Evolutionary conservation across 495 filamentous ascomycete genomes (phyloP).

Genomic region (Podospora pseudocomata): DNA sequence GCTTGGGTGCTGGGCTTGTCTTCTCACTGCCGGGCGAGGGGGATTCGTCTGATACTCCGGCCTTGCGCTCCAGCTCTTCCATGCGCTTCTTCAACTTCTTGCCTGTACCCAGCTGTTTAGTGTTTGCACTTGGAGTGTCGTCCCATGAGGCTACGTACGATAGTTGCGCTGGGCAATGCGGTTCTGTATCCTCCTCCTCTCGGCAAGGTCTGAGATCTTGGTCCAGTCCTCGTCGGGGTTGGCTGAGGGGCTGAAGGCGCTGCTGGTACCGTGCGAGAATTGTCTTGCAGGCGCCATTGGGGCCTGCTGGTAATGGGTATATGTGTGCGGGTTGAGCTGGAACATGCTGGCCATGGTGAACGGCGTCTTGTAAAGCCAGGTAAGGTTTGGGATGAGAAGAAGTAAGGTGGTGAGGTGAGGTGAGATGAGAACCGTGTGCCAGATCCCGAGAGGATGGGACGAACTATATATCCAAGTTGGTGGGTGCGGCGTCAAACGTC

Average conservation of each 20-base stretch:
- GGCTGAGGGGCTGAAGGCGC: constrained; percentile 92
- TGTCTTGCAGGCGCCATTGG: constrained; percentile 49
- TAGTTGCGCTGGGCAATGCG: constrained; percentile 98
- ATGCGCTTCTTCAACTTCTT: constrained; percentile 98
- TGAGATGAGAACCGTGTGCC: neutral
- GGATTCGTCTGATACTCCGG: constrained; percentile 73
- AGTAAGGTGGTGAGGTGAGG: constrained; percentile 14
- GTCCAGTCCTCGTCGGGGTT: constrained; percentile 99
- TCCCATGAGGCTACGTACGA: constrained; percentile 60
- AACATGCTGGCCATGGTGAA: constrained; percentile 34
- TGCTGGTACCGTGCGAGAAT: constrained; percentile 76
- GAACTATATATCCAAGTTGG: constrained; percentile 10
- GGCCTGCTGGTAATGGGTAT: constrained; percentile 38
- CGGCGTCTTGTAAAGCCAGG: neutral
- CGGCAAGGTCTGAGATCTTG: constrained; percentile 95
- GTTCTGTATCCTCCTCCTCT: constrained; percentile 93
- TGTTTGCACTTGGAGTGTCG: neutral
- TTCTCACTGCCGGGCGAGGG: constrained; percentile 49
- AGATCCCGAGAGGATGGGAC: constrained; percentile 2
- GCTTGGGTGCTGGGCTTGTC: constrained; percentile 45
- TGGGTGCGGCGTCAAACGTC: constrained; percentile 5
- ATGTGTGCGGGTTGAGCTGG: constrained; percentile 44
- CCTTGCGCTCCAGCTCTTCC: constrained; percentile 91
- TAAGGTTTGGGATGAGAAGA: constrained; percentile 3
- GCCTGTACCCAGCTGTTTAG: constrained; percentile 52